phyloP scores from a whole-genome alignment of 2,329 filamentous ascomycete genomes.

The Chaetomium sp. region DNA sequence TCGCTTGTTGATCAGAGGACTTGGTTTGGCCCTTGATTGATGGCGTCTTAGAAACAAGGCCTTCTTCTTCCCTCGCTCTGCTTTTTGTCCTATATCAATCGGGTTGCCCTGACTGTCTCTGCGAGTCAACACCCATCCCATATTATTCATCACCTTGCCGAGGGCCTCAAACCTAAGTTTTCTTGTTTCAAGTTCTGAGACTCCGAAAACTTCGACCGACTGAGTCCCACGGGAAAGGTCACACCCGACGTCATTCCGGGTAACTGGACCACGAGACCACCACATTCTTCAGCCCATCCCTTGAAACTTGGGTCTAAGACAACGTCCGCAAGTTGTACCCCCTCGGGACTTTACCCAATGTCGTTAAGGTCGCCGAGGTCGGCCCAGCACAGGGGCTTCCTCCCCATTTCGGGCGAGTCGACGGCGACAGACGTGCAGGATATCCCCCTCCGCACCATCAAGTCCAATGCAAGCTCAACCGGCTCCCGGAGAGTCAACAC shows the following conservation, averaged over 20 bases:
- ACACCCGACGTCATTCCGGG: neutral
- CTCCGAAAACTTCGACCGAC: no score
- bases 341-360: constrained; percentile 24
- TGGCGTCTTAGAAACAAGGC: neutral
- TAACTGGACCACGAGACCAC: neutral
- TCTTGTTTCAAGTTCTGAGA: neutral
- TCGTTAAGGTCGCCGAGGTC: constrained; percentile 40
- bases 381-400: constrained; percentile 48
- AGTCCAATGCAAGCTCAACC: constrained; percentile 56
- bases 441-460: constrained; percentile 60
- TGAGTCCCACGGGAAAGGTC: no score
- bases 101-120: neutral
- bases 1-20: constrained; percentile 16
- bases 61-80: neutral
- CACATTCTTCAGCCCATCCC: neutral
- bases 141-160: neutral
- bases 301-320: constrained; percentile 15
- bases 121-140: constrained; percentile 7
- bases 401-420: constrained; percentile 45
- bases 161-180: neutral
- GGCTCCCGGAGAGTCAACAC: constrained; percentile 47
- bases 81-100: neutral
- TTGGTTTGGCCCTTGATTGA: constrained; percentile 14
- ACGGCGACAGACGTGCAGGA: constrained; percentile 42
- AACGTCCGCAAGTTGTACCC: neutral